These are phyloP conservation scores for Macrolepiota albuminosa DNA, from an alignment of 768 basidiomycete genomes.

Conservation along the genomic window DNA sequence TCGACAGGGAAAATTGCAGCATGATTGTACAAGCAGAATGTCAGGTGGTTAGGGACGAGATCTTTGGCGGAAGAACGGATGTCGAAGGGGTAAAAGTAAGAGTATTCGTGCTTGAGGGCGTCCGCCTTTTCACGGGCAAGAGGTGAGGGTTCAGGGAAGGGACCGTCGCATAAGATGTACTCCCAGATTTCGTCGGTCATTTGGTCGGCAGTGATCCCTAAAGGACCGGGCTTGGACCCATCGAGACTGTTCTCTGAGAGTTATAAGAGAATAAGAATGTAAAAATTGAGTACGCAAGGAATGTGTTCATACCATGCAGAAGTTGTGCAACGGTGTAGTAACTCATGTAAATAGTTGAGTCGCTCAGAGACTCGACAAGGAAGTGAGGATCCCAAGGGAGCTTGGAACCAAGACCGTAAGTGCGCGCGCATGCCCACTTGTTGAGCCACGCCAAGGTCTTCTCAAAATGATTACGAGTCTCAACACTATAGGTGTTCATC, in stretches of 20 bases:
- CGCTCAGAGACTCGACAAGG: constrained; percentile 93
- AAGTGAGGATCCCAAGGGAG: constrained; percentile 97
- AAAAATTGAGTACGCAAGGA: background rate
- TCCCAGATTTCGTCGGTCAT: constrained; percentile 99
- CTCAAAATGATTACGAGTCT: constrained; percentile 91
- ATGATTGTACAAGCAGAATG: constrained; percentile 93
- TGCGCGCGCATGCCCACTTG: constrained; percentile 98
- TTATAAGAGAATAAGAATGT: background rate
- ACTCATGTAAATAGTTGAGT: constrained; percentile 98
- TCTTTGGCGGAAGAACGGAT: constrained; percentile 98
- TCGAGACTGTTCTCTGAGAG: constrained; percentile 62
- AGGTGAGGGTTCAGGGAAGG: constrained; percentile 65
- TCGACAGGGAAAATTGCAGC: constrained; percentile 90
- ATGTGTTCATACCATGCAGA: constrained; percentile 67
- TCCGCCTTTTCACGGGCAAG: constrained; percentile 76
- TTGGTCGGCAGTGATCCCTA: constrained; percentile 84
- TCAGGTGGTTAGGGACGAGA: constrained; percentile 90
- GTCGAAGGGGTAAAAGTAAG: constrained; percentile 98
- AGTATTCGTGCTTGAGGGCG: constrained; percentile 82
- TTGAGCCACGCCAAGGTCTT: constrained; percentile 92
- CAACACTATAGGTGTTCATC: constrained; percentile 90
- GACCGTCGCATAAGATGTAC: constrained; percentile 77
- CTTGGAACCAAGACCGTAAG: constrained; percentile 92
- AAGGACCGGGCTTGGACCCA: constrained; percentile 72
- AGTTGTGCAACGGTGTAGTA: constrained; percentile 95